Evolutionary conservation across 768 basidiomycete genomes (phyloP).

Genomic region (Macrolepiota albuminosa): DNA sequence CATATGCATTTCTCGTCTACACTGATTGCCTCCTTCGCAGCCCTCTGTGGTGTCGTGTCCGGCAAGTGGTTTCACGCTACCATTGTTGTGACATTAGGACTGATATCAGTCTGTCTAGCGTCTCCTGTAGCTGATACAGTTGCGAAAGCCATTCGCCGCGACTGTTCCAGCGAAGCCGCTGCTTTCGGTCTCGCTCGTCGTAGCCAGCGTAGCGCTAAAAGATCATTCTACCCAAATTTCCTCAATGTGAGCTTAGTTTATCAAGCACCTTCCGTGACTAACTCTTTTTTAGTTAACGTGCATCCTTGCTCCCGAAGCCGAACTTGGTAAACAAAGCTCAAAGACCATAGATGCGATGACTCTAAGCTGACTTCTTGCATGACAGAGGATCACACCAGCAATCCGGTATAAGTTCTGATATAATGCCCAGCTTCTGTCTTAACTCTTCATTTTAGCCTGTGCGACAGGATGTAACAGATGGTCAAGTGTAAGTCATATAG

Average conservation of each 20-base stretch:
- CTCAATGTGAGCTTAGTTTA: conserved; percentile 9
- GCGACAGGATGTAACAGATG: conserved; percentile 17
- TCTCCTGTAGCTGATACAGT: conserved; percentile 4
- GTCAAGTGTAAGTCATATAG: conserved; percentile 13
- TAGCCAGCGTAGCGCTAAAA: conserved; percentile 6
- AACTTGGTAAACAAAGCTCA: conserved; percentile 7
- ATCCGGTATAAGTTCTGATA: conserved; percentile 8
- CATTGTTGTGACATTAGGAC: neutral
- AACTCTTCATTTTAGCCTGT: conserved; percentile 5
- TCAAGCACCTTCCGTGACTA: neutral
- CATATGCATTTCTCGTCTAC: neutral
- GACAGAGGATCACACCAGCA: conserved; percentile 12
- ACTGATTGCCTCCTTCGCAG: neutral
- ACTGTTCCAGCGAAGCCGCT: conserved; percentile 12
- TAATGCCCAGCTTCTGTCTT: neutral
- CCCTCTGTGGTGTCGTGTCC: neutral
- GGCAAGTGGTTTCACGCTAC: neutral
- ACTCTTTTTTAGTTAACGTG: conserved; percentile 14
- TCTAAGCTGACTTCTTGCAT: neutral
- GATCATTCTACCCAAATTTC: conserved; percentile 11
- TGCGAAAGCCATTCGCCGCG: conserved; percentile 2
- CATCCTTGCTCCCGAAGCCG: conserved; percentile 14
- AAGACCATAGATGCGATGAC: too few species aligned
- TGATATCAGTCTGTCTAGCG: neutral
- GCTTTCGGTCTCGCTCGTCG: conserved; percentile 15